Percentiles rank a stretch among this genome's conserved stretches.
Conservation (phyloP, 2,329 filamentous ascomycete species). For the Aspergillus sp. region DNA sequence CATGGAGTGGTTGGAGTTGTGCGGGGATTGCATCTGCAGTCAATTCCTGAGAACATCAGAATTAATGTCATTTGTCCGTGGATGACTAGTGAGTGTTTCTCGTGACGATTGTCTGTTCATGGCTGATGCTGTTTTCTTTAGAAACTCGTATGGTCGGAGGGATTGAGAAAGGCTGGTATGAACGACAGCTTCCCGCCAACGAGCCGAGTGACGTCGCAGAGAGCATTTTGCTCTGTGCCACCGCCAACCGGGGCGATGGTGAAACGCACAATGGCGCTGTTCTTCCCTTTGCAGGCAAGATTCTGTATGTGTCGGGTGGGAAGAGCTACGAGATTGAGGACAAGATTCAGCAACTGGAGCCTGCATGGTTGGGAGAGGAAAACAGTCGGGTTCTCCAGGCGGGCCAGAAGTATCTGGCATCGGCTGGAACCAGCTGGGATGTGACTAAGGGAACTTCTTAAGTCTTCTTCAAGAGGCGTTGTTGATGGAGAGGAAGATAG, state of each 20-base stretch:
- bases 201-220: constrained; percentile 19
- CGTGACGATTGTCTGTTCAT: neutral
- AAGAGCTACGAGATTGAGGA: constrained; percentile 26
- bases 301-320: constrained; percentile 21
- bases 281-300: constrained; percentile 21
- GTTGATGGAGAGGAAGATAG: neutral
- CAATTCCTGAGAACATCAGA: constrained; percentile 1
- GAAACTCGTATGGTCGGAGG: constrained; percentile 15
- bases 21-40: constrained; percentile 18
- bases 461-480: neutral
- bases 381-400: constrained; percentile 1
- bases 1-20: constrained; percentile 24
- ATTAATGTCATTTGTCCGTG: neutral
- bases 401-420: neutral
- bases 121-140: neutral
- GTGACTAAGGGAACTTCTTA: neutral
- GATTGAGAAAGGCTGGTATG: constrained; percentile 20
- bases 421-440: neutral
- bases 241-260: constrained; percentile 14
- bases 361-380: constrained; percentile 35
- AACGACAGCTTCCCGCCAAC: constrained; percentile 19
- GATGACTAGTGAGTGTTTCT: neutral
- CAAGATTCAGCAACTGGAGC: constrained; percentile 17
- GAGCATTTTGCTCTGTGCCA: constrained; percentile 19
- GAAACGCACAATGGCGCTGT: constrained; percentile 11